Evolutionary conservation across 2,329 filamentous ascomycete genomes (phyloP), one percentile per base, ranked within the genome.

Genomic region (Xylaria multiplex): DNA sequence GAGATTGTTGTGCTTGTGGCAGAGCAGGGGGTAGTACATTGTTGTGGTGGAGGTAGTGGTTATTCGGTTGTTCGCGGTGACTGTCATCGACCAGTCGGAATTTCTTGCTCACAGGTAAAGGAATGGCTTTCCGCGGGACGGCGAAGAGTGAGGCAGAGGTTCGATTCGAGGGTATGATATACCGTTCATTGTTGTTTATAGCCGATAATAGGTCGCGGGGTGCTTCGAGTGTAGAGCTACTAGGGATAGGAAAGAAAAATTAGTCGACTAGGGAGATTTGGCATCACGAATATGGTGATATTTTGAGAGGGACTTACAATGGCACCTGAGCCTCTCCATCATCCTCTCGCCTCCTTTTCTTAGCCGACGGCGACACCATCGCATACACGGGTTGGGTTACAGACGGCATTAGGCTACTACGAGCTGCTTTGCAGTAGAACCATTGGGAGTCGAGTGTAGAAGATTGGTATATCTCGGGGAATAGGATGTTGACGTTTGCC

Each of bases 281-380:
- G 60, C 63, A 43, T 59, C 32, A 42, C 16, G 3, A 37, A 24
- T 42, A 16, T 11, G 40, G n/a, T 11, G 32, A 13, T 61, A 9
- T 64, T 57, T n/a, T 52, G 52, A 60, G 58, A 62, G 43, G 64
- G 27, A 30, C 16, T 74, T 75, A 77, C 75, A 74, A 69, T 69
- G 71, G 62, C 62, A 69, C 52, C 53, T 77, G 74, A 30, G 68
- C 59, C 52, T 74, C 69, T 50, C 59, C 72, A 50, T 69, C 64
- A 50, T 79, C 78, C 27, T 80, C 79, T 37, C 72, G 70, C 65
- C 79, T 77, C 62, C 78, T 76, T 66, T 80, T 76, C 74, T 79
- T 81, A 71, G 79, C 78, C 65, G 72, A 70, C 43, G 76, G 66
- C 52, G 74, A 72, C 56, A 75, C 67, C 48, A 72, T 71, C 16